Percentiles rank a stretch among this genome's conserved stretches.
Evolutionary conservation across 2,329 filamentous ascomycete genomes (phyloP).

Genomic region (Helotiales sp.): DNA sequence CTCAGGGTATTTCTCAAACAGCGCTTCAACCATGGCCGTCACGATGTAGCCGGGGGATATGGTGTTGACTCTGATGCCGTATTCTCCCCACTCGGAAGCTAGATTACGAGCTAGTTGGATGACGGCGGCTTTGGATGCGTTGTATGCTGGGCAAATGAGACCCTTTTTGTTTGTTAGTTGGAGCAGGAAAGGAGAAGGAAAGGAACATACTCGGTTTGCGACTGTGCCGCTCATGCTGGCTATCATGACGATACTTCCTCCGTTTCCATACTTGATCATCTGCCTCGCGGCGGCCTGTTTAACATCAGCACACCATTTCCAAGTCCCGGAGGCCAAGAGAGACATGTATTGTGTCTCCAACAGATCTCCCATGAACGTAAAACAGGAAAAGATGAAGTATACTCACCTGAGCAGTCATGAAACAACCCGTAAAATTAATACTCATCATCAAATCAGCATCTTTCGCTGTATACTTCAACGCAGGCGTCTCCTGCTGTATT

Average conservation of each 20-base stretch:
- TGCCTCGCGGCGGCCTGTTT: constrained; percentile 84
- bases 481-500: constrained; percentile 82
- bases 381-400: no score
- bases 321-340: no score
- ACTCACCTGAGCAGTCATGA: constrained; percentile 89
- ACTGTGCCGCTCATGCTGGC: constrained; percentile 73
- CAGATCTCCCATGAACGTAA: no score
- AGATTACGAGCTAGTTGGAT: constrained; percentile 73
- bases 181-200: background rate
- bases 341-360: no score
- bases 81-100: constrained; percentile 71
- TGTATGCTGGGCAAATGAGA: constrained; percentile 69
- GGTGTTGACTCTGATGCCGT: constrained; percentile 78
- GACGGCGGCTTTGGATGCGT: constrained; percentile 76
- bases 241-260: constrained; percentile 69
- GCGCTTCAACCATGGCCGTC: constrained; percentile 80
- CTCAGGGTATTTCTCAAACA: constrained; percentile 79
- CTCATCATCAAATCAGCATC: constrained; percentile 80
- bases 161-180: constrained; percentile 49
- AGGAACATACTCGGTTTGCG: constrained; percentile 64
- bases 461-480: constrained; percentile 78
- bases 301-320: no score
- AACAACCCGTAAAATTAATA: constrained; percentile 84
- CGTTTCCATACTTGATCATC: constrained; percentile 62
- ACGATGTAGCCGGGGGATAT: constrained; percentile 81